Evolutionary conservation across 371 early-diverging fungal genomes (phyloP).

Genomic region (Mortierella polycephala): DNA sequence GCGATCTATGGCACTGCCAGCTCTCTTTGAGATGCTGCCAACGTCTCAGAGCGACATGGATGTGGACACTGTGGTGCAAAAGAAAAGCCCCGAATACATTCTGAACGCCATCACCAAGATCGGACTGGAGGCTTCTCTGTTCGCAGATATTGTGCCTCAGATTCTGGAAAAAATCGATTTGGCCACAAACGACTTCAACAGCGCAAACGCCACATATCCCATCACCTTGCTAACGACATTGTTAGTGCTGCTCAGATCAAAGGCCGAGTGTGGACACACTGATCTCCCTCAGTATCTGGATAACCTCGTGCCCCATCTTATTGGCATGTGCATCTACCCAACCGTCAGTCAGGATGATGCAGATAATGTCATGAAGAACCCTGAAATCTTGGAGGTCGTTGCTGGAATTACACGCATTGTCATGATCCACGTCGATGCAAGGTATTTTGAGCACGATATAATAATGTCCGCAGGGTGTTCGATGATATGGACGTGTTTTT

Average conservation of each 20-base stretch:
- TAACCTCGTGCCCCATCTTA: conserved; percentile 58
- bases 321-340: conserved; percentile 59
- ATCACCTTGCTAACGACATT: conserved; percentile 59
- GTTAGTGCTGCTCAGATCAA: conserved; percentile 57
- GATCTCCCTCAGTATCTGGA: conserved; percentile 62
- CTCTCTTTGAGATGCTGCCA: conserved; percentile 50
- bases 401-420: conserved; percentile 60
- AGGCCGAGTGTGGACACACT: conserved; percentile 56
- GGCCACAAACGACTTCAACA: conserved; percentile 24
- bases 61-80: conserved; percentile 42
- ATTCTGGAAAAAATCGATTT: conserved; percentile 43
- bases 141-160: conserved; percentile 51
- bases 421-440: conserved; percentile 58
- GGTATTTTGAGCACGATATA: conserved; percentile 23
- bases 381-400: conserved; percentile 56
- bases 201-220: conserved; percentile 53
- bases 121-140: conserved; percentile 53
- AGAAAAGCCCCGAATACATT: conserved; percentile 43
- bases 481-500: too few relatives aligned
- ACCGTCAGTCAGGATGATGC: conserved; percentile 49
- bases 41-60: conserved; percentile 50
- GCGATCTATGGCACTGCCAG: conserved; percentile 50
- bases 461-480: neutral
- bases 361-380: conserved; percentile 44
- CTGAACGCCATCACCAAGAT: conserved; percentile 54